These are phyloP conservation scores for Fusarium verrucosum DNA, from an alignment of 2,329 filamentous ascomycete species.

Conservation along the genomic window DNA sequence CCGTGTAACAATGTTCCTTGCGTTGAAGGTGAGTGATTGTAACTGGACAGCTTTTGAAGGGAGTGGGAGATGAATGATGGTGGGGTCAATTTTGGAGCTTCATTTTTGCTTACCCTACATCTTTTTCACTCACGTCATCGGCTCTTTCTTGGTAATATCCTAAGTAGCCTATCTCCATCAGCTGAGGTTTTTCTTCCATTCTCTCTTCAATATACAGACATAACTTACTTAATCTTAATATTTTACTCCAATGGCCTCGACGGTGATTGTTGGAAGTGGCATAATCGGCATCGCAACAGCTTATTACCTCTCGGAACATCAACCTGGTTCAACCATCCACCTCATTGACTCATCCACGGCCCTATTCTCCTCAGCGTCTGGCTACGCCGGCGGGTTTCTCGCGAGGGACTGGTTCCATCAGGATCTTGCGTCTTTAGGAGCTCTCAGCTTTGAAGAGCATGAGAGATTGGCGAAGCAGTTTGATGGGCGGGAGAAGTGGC, in stretches of 20 bases:
- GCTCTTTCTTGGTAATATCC: slow-evolving; percentile 16
- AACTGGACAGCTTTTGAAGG: slow-evolving; percentile 8
- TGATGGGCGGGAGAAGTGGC: slow-evolving; percentile 64
- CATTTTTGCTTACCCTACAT: slow-evolving; percentile 30
- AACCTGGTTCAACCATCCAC: slow-evolving; percentile 55
- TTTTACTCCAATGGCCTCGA: slow-evolving; percentile 55
- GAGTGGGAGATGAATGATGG: slow-evolving; percentile 21
- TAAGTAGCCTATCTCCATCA: slow-evolving; percentile 5
- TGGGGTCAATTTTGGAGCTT: slow-evolving; percentile 31
- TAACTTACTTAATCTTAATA: slow-evolving; percentile 1
- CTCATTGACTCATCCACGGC: slow-evolving; percentile 58
- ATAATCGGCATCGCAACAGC: slow-evolving; percentile 76
- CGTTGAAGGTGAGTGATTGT: slow-evolving; percentile 3
- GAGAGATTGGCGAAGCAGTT: slow-evolving; percentile 68
- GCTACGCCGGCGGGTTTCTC: slow-evolving; percentile 77
- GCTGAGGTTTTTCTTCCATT: not conserved
- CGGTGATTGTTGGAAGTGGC: slow-evolving; percentile 73
- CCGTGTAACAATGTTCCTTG: not conserved
- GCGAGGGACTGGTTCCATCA: slow-evolving; percentile 77
- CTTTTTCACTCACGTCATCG: slow-evolving; percentile 32
- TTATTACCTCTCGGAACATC: slow-evolving; percentile 71
- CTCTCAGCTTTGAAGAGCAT: slow-evolving; percentile 76
- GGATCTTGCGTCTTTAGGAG: slow-evolving; percentile 65
- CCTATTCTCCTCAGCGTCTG: slow-evolving; percentile 78
- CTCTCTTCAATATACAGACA: not conserved